Base-by-base conservation (phyloP, 345 rosid genomes). In the Stellera chamaejasme region DNA sequence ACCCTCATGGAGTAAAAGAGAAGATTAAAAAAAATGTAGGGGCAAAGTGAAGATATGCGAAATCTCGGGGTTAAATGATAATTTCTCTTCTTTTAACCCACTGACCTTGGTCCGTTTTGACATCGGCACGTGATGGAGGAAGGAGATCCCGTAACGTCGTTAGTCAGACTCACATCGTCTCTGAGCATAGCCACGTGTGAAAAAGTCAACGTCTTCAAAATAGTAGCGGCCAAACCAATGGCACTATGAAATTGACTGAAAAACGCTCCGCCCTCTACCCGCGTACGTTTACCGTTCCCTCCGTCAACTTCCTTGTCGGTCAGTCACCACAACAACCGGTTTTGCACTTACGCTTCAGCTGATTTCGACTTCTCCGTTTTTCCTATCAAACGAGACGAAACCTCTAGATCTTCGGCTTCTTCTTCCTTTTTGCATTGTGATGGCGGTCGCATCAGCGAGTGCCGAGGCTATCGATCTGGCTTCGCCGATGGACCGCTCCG, bases 401-500 rank as follows among this genome's bases (percentile, higher is more conserved):
- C 23, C 25, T 51, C 13, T 51, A 62, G 59, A 62, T 54, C 53
- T 54, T 36, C 45, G 32, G 32, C 39, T 39, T 49, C 46, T 36
- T 13, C 11, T 56, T 10, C 32, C 69, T 54, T 19, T 23, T 52
- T 50, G 28, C 63, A 16, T 58, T 11, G 71, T 65, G 28, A 83
- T 79, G 92, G 83, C 82, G 10, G 66, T 68, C 13, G 69, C 75
- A 11, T 71, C 83, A 0, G 65, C 75, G 10, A 70, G 50, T 48
- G 43, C 73, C 1, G 86, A 66, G 66, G 66, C 51, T 64, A 62
- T 69, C 60, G 71, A 69, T 53, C 57, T 67, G 13, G 50, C 66
- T 6, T 36, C 52, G 48, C 27, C 68, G 41, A 69, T 67, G 75
- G 82, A 76, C 15, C 59, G 65, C 3, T 62, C 86, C 48, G 44